phyloP scores from a whole-genome alignment of 768 basidiomycete genomes.

The Suillus subalutaceus region DNA sequence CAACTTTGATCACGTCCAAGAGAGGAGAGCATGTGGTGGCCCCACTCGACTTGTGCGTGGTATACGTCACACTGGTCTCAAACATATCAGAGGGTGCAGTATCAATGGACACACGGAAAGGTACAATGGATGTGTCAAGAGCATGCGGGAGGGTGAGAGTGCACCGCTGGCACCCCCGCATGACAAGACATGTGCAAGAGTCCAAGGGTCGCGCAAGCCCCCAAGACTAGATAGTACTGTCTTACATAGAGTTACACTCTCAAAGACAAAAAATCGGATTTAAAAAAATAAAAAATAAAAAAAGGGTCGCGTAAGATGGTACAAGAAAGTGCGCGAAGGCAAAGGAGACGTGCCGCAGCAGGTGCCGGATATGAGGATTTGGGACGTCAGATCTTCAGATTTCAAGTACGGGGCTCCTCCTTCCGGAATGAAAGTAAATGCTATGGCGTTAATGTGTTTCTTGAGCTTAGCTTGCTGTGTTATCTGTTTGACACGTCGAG shows the following conservation, averaged over 20 bases:
- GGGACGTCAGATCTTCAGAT: neutral
- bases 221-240: too few relatives aligned
- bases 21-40: neutral
- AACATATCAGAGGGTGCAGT: neutral
- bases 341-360: neutral
- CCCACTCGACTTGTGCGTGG: neutral
- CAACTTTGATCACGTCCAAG: neutral
- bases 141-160: neutral
- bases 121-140: neutral
- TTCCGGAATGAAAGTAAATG: too few relatives aligned
- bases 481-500: too few relatives aligned
- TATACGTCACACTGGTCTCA: neutral
- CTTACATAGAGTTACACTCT: too few relatives aligned
- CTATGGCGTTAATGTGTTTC: too few relatives aligned
- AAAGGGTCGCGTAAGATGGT: too few relatives aligned
- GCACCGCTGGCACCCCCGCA: neutral
- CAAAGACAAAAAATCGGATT: too few relatives aligned
- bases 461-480: too few relatives aligned
- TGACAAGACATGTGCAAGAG: neutral
- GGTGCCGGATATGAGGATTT: neutral
- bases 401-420: too few relatives aligned
- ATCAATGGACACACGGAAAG: too few relatives aligned
- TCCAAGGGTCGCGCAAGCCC: neutral
- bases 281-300: too few relatives aligned
- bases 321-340: neutral